Base-by-base conservation (phyloP, 2,329 filamentous ascomycete genomes). In the Botrytis galanthina region DNA sequence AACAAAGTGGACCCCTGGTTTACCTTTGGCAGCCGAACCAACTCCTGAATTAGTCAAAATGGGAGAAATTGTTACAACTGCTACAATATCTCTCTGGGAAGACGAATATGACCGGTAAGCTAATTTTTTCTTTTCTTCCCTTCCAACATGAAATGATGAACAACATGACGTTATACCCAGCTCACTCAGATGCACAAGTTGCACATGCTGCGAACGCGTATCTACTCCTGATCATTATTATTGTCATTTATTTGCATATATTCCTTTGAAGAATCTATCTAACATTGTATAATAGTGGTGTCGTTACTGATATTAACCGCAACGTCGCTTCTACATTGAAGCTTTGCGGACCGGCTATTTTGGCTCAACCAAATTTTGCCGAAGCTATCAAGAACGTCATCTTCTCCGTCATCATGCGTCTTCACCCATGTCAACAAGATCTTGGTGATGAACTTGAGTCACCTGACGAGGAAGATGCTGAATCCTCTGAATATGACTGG, bases 401-500 rank as follows among this genome's bases (percentile, higher is more conserved):
- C 73, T 87, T 90, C 75, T 87, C 92, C 68, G 91, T 98, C 80
- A 92, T 98, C 80, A 95, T 92, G 76, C 95, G 95, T 83, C 91
- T 93, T 75, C 96, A 99, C 84, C 91, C 93, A 73, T 98, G 94
- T 86, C 96, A 99, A 84, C 90, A 95, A 80, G 95, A 98, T 80
- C 89, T 97, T 35, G 93, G 92, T 63, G 92, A 93, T 74, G 91
- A 93, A 75, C 92, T 93, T 73, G 94, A 95, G 78, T 89, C 92
- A 75, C 89, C 92, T 75, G 87, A 90, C 73, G 90, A 91, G n/a
- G 89, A 92, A 73, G 78, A 80, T 16, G 90, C 85, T 85, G 71
- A 95, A 94, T 81, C 92, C 44, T 97, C 95, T 3, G 96, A 99
- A 84, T 97, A 97, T 80, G 96, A 98, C 85, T 98, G 96, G 96